A percentile compares a stretch with the other conserved stretches of the same genome.
phyloP scores from a whole-genome alignment of 179 eudicot genomes.

The Beta corolliflora region DNA sequence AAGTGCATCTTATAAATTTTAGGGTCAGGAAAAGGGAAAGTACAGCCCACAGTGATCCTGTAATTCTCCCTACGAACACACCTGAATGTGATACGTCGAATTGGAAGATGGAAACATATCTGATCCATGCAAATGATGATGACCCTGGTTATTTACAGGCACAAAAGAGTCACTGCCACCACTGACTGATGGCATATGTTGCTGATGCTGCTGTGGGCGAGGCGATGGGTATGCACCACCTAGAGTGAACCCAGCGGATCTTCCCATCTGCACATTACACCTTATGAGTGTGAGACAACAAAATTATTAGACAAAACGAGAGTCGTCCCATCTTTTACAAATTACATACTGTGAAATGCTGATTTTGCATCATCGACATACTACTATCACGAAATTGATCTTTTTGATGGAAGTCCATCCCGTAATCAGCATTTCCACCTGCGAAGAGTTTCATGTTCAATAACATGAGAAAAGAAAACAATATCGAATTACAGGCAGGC shows the following conservation, averaged over 20 bases:
- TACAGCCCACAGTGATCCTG: background rate
- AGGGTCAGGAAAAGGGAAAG: background rate
- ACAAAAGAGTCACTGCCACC: constrained; percentile 45
- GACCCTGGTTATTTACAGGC: constrained; percentile 68
- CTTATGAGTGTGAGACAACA: constrained; percentile 9
- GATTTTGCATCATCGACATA: constrained; percentile 76
- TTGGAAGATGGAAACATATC: constrained; percentile 47
- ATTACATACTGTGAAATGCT: constrained; percentile 61
- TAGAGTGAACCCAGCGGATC: constrained; percentile 76
- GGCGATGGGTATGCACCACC: constrained; percentile 71
- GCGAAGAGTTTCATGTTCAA: constrained; percentile 22
- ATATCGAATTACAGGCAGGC: constrained; percentile 31
- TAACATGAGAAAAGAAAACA: background rate
- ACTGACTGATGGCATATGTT: constrained; percentile 64
- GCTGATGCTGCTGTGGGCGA: constrained; percentile 75
- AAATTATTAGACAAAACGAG: background rate
- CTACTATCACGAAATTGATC: constrained; percentile 74
- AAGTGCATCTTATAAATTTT: background rate
- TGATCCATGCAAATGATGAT: constrained; percentile 57
- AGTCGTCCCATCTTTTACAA: background rate
- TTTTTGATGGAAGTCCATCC: constrained; percentile 77
- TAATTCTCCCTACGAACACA: background rate
- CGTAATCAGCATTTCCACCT: constrained; percentile 81
- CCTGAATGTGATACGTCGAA: constrained; percentile 30
- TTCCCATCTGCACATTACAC: constrained; percentile 62